phyloP scores from a whole-genome alignment of 2,329 filamentous ascomycete genomes.

The Cytospora piceae region DNA sequence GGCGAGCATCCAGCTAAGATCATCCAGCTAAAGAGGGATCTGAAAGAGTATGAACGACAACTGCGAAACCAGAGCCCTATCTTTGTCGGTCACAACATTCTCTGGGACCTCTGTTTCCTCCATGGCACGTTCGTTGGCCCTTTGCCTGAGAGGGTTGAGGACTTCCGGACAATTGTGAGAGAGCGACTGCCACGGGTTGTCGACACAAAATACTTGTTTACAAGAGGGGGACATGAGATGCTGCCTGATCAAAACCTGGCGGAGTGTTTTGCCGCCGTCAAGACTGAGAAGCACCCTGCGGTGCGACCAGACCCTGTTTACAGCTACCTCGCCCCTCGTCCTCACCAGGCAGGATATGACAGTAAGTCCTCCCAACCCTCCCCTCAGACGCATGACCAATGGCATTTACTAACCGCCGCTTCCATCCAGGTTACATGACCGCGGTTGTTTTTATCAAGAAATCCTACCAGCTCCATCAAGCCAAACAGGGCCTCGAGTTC shows the following conservation, averaged over 20 bases:
- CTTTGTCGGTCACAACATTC: constrained; percentile 67
- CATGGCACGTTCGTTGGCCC: constrained; percentile 64
- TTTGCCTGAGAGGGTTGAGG: constrained; percentile 56
- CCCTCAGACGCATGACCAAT: background rate
- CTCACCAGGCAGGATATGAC: constrained; percentile 65
- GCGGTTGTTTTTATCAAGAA: constrained; percentile 45
- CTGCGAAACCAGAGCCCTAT: constrained; percentile 42
- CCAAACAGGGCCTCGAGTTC: constrained; percentile 6
- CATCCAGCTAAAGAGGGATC: constrained; percentile 22
- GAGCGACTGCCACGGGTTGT: constrained; percentile 50
- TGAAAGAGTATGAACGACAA: constrained; percentile 36
- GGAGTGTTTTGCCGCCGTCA: constrained; percentile 24
- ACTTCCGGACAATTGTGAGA: constrained; percentile 57
- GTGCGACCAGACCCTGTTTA: background rate
- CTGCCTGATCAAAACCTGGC: constrained; percentile 46
- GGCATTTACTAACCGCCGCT: background rate
- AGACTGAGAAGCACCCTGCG: background rate
- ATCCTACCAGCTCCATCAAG: constrained; percentile 26
- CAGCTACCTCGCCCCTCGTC: constrained; percentile 30
- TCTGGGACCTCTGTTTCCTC: constrained; percentile 66
- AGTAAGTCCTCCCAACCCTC: constrained; percentile 41
- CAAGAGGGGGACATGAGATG: constrained; percentile 78
- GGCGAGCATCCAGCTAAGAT: background rate
- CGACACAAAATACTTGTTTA: constrained; percentile 74
- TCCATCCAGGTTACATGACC: constrained; percentile 45